Conservation (phyloP, 768 basidiomycete genomes). For the Austroboletus eburneus region DNA sequence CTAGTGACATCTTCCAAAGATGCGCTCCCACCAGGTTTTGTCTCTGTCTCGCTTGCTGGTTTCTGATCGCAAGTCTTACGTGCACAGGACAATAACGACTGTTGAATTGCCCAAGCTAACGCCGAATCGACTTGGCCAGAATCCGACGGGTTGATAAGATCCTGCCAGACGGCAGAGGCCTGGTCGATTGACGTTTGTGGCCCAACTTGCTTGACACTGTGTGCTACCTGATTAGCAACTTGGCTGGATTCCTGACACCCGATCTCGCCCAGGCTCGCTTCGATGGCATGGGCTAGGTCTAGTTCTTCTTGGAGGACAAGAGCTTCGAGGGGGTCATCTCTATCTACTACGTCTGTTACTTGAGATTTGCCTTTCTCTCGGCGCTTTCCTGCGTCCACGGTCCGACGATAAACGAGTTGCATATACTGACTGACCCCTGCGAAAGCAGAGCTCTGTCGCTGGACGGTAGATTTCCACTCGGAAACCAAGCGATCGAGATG, state of each 20-base stretch:
- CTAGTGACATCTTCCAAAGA: background rate
- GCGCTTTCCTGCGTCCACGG: conserved; percentile 3
- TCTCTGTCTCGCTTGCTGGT: background rate
- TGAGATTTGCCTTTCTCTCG: conserved; percentile 1
- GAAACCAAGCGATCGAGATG: conserved; percentile 31
- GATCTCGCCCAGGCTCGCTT: conserved; percentile 38
- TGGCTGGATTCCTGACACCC: conserved; percentile 3
- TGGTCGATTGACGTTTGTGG: conserved; percentile 3
- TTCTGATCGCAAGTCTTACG: background rate
- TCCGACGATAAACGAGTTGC: conserved; percentile 39
- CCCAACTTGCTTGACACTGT: conserved; percentile 5
- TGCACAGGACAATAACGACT: conserved; percentile 21
- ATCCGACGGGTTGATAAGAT: conserved; percentile 5
- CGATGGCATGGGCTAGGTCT: conserved; percentile 44
- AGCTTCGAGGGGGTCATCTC: conserved; percentile 12
- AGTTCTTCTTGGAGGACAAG: conserved; percentile 34
- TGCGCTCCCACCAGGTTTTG: conserved; percentile 8
- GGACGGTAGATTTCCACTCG: conserved; percentile 30
- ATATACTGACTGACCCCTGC: conserved; percentile 33
- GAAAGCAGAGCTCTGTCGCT: conserved; percentile 20
- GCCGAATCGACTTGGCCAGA: conserved; percentile 12
- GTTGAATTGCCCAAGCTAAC: conserved; percentile 31
- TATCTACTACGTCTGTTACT: conserved; percentile 1
- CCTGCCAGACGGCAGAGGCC: conserved; percentile 7
- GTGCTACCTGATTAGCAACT: conserved; percentile 5